Evolutionary conservation across 1,284 basidiomycete genomes (phyloP), one percentile per base, ranked within the genome.

Genomic region (Trichosporon coremiiforme): DNA sequence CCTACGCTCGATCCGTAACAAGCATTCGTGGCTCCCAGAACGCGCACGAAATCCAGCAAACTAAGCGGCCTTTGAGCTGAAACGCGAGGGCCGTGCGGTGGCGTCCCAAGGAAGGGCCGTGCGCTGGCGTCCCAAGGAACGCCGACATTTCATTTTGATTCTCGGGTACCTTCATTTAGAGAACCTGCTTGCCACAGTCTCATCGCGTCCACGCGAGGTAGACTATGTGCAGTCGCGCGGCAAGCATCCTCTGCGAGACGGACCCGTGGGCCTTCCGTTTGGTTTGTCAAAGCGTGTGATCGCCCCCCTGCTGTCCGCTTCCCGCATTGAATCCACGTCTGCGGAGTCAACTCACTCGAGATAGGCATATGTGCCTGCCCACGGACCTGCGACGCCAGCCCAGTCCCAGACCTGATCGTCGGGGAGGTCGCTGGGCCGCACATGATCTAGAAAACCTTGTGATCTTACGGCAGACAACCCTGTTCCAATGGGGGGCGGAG

Each of bases 291-390:
- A 25, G 25, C 25, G 25, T 25, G 25, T 25, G 25, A 25, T 25
- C 25, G 25, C 25, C 25, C 25, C 25, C 25, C 1, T 25, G 25
- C 25, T 25, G 25, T 25, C 25, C 25, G 25, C 25, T 25, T 25
- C 25, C 25, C 25, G 25, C 25, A 25, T 25, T 25, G 25, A 25
- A 25, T 25, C 25, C 25, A 25, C 25, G 25, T 25, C 25, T 25
- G 25, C 25, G 25, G 25, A 25, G 25, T 25, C 25, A 25, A 77
- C 77, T 74, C 67, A 82, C 79, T 82, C 80, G 36, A 81, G 66
- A 70, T 81, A 81, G 20, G 81, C 79, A 71, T 81, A 81, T 1
- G 77, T 79, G 20, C 81, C 79, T 47, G 73, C 73, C 81, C 81
- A 82, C 2, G 65, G 31, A 0, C 80, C 81, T 33, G 74, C 70